Conservation (phyloP, 2,329 filamentous ascomycete genomes). For the Daldinia sp. region DNA sequence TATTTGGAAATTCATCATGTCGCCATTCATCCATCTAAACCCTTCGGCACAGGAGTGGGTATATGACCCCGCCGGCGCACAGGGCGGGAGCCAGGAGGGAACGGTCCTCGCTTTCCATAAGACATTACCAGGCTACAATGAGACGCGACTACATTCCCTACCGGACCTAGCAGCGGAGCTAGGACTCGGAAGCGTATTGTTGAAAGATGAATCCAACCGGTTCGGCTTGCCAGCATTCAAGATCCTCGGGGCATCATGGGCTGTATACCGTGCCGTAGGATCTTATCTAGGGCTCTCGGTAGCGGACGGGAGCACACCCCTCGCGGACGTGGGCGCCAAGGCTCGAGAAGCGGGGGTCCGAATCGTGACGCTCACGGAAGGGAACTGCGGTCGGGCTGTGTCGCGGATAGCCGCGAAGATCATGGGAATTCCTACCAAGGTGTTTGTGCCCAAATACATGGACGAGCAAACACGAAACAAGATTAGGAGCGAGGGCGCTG, state of each 20-base stretch:
- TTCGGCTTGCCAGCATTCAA: constrained; percentile 82
- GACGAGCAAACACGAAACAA: constrained; percentile 62
- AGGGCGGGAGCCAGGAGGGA: constrained; percentile 28
- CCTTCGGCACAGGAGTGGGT: constrained; percentile 43
- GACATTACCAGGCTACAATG: constrained; percentile 47
- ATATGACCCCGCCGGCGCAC: constrained; percentile 23
- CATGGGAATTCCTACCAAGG: constrained; percentile 65
- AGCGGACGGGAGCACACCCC: constrained; percentile 45
- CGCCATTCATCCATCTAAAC: constrained; percentile 43
- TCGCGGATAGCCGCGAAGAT: constrained; percentile 71
- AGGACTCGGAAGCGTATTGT: constrained; percentile 66
- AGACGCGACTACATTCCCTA: constrained; percentile 43
- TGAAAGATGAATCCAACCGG: constrained; percentile 79
- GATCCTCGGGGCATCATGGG: constrained; percentile 84
- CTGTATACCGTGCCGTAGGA: constrained; percentile 67
- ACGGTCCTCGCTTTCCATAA: constrained; percentile 46
- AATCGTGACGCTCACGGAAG: constrained; percentile 76
- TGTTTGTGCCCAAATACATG: constrained; percentile 74
- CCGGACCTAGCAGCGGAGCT: constrained; percentile 66
- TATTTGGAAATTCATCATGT: constrained; percentile 31
- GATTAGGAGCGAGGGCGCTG: constrained; percentile 72
- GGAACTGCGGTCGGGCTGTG: constrained; percentile 81
- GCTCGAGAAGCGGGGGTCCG: constrained; percentile 50
- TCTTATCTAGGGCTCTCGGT: constrained; percentile 59
- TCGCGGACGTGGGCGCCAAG: constrained; percentile 44